Evolutionary conservation across 2,329 filamentous ascomycete species (phyloP), one percentile per base, ranked within the genome.

Genomic region (Penicillium sp.): DNA sequence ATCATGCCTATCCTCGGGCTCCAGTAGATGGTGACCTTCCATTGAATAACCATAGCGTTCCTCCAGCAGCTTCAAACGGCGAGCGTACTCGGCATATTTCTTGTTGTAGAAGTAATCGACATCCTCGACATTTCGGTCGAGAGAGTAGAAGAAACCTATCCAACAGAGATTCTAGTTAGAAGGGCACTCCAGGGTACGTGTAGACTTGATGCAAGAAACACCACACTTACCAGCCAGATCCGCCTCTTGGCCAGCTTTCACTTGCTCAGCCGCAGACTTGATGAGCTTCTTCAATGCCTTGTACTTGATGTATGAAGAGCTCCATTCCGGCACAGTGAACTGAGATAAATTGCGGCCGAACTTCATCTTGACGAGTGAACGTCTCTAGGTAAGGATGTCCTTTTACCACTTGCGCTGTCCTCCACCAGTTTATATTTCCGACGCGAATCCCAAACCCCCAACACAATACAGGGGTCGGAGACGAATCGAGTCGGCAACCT

Each of bases 101-200:
- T 91, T 95, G 75, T 95, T 96, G 78, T 96, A 97, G 72, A 98
- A 97, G 44, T 82, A 82, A 71, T 96, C 90, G 69, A 98, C 92
- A 72, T 95, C 88, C 77, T 98, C 93, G 65, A 98, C 85, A 68
- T 97, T 96, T 63, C 93, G 88, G 69, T 98, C 93, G 69, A 98
- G 84, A 57, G 87, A 88, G 71, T 92, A 95, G 77, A 96, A 95
- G 79, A 98, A 95, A 71, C 91, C 93, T 96, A 76, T 48, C 46
- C 35, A 44, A 41, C 35, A 63, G 62, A 55, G 53, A 59, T 55
- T 56, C 24, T 46, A 56, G 58, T 53, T 60, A 60, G 53, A 60
- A 55, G 41, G 45, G 44, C 40, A 50, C 56, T 49, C 44, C 6
- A 47, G 44, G 45, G 42, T n/a, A 39, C 48, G 37, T 41, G 40